Evolutionary conservation across 177 flowering plant genomes (phyloP).

Genomic region (Vitis hybrid): DNA sequence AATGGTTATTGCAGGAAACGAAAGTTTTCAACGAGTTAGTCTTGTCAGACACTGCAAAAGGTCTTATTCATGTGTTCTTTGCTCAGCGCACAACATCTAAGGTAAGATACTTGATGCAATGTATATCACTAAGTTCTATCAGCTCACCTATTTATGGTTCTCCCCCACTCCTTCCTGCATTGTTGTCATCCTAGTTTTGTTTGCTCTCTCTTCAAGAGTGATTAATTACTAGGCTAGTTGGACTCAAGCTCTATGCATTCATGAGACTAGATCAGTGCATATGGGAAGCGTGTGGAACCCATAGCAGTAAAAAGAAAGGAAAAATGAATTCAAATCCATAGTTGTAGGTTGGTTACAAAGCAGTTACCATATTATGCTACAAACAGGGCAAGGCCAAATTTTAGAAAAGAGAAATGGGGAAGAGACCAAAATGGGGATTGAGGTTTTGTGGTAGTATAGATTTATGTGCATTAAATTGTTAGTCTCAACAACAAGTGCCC

Average conservation of each 20-base stretch:
- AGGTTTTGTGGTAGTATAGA: too few species aligned
- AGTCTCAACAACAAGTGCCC: too few species aligned
- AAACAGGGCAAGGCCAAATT: too few species aligned
- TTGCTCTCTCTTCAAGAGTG: neutral
- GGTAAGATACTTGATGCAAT: slow-evolving; percentile 39
- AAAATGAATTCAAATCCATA: too few species aligned
- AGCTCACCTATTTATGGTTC: neutral
- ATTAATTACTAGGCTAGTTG: neutral
- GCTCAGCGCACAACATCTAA: slow-evolving; percentile 78
- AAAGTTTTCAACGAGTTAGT: slow-evolving; percentile 68
- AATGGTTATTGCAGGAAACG: slow-evolving; percentile 62
- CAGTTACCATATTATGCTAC: too few species aligned
- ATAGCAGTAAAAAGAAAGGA: too few species aligned
- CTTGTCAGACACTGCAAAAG: slow-evolving; percentile 58
- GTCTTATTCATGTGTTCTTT: slow-evolving; percentile 85
- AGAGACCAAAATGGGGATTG: too few species aligned
- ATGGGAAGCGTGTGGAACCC: too few species aligned
- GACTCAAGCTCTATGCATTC: neutral
- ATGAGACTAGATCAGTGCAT: neutral
- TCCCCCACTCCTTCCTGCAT: neutral
- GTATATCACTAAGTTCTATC: neutral
- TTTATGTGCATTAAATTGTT: too few species aligned
- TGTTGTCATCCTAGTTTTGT: too few species aligned
- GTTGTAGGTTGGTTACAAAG: too few species aligned
- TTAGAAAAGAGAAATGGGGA: too few species aligned